Evolutionary conservation across 352 stramenopile species (phyloP).

Genomic region (Globisporangium rhizosaccharum): DNA sequence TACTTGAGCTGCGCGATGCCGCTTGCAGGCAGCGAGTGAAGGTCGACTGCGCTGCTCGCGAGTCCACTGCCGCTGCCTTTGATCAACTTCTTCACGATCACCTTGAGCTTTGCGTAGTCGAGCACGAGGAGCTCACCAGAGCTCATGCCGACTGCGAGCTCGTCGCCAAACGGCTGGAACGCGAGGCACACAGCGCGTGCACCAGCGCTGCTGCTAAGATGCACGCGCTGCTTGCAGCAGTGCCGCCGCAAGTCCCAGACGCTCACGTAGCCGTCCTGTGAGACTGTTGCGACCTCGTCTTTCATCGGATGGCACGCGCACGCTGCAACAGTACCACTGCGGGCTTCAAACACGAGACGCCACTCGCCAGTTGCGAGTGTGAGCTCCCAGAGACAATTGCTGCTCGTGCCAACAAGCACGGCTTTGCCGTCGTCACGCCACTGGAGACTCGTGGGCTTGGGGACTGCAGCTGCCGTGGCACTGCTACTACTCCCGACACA

Average conservation of each 20-base stretch:
- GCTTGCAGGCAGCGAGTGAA: background rate
- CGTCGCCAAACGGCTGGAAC: constrained; percentile 43
- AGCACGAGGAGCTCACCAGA: constrained; percentile 52
- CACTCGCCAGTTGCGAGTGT: constrained; percentile 37
- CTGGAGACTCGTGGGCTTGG: constrained; percentile 50
- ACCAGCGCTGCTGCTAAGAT: constrained; percentile 14
- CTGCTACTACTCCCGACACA: background rate
- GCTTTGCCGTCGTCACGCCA: constrained; percentile 52
- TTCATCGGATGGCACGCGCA: constrained; percentile 34
- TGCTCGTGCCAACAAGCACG: constrained; percentile 45
- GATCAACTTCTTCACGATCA: constrained; percentile 39
- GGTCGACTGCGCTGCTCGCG: constrained; percentile 6
- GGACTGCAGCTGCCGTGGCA: background rate
- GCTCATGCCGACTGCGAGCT: constrained; percentile 46
- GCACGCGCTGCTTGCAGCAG: constrained; percentile 26
- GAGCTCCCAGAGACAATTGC: constrained; percentile 66
- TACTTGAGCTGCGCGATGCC: constrained; percentile 45
- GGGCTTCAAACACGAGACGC: constrained; percentile 48
- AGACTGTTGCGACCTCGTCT: constrained; percentile 41
- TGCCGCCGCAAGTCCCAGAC: constrained; percentile 51
- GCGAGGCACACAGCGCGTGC: constrained; percentile 45
- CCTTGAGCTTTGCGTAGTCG: constrained; percentile 26
- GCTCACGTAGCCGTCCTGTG: constrained; percentile 43
- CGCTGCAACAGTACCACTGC: constrained; percentile 27
- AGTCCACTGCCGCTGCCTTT: constrained; percentile 9